A percentile compares a stretch with the other conserved stretches of the same genome.
phyloP scores from a whole-genome alignment of 1,284 basidiomycete species.

The Takashimella koratensis region DNA sequence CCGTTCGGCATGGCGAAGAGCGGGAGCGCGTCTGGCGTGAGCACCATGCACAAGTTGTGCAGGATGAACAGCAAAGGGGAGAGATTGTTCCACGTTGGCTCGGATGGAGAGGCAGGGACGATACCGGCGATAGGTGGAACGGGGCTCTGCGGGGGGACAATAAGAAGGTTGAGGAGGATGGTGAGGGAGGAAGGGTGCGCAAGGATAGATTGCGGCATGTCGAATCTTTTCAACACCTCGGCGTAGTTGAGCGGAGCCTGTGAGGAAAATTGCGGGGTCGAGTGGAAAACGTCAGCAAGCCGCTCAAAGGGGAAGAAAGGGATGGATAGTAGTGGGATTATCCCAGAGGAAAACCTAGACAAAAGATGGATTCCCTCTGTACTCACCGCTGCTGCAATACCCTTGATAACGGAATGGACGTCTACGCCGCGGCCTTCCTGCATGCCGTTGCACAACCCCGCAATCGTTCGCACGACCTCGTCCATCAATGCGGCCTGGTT shows the following conservation, averaged over 20 bases:
- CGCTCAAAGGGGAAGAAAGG: not conserved
- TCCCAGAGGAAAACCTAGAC: too few relatives aligned
- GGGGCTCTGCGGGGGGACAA: slow-evolving; percentile 47
- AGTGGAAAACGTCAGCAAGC: too few relatives aligned
- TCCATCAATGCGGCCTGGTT: slow-evolving; percentile 26
- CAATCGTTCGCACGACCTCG: slow-evolving; percentile 33
- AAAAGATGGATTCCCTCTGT: not conserved
- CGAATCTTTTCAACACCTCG: slow-evolving; percentile 53
- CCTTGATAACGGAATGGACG: slow-evolving; percentile 53
- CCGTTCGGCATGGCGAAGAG: slow-evolving; percentile 78
- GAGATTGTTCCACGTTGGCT: slow-evolving; percentile 75
- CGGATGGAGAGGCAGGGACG: slow-evolving; percentile 40
- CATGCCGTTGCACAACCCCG: slow-evolving; percentile 43
- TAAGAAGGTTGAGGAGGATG: slow-evolving; percentile 47
- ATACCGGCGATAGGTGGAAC: slow-evolving; percentile 48
- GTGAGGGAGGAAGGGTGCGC: slow-evolving; percentile 42
- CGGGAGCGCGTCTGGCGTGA: slow-evolving; percentile 85
- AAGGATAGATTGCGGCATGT: slow-evolving; percentile 38
- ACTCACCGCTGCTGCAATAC: slow-evolving; percentile 70
- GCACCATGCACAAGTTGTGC: slow-evolving; percentile 77
- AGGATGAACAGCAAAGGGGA: slow-evolving; percentile 82
- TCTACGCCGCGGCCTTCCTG: slow-evolving; percentile 47
- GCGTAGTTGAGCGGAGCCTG: slow-evolving; percentile 70
- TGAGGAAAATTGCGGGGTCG: too few relatives aligned
- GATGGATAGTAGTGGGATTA: too few relatives aligned